Percentiles rank a stretch among this genome's conserved stretches.
These are phyloP conservation scores for Austroboletus festivus DNA, from an alignment of 768 basidiomycete species.

Conservation along the genomic window DNA sequence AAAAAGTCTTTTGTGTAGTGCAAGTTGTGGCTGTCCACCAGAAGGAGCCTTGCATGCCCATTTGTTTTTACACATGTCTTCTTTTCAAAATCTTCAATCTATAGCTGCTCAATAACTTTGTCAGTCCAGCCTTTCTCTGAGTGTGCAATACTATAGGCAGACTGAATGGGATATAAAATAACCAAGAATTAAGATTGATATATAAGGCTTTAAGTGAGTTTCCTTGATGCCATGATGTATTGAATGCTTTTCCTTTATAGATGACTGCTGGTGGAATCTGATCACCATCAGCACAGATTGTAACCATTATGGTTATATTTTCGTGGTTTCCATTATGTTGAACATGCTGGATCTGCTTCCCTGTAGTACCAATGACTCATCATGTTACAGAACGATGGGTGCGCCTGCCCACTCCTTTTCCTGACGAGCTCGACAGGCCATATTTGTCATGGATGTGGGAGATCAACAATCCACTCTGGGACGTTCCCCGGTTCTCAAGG, in stretches of 20 bases:
- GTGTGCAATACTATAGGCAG: constrained; percentile 12
- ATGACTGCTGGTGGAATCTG: constrained; percentile 35
- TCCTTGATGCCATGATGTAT: constrained; percentile 16
- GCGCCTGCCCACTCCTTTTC: too few relatives aligned
- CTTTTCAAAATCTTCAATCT: constrained; percentile 32
- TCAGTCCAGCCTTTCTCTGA: constrained; percentile 30
- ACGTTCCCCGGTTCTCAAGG: too few relatives aligned
- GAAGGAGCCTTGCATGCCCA: constrained; percentile 31
- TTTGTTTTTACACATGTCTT: constrained; percentile 33
- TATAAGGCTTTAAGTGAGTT: constrained; percentile 16
- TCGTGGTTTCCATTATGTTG: constrained; percentile 17
- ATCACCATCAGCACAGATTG: constrained; percentile 43
- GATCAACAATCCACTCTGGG: too few relatives aligned
- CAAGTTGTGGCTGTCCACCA: constrained; percentile 47
- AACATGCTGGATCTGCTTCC: constrained; percentile 16
- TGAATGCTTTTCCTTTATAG: constrained; percentile 23
- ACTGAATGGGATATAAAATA: neutral
- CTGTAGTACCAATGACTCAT: too few relatives aligned
- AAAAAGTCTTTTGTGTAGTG: constrained; percentile 41
- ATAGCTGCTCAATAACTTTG: constrained; percentile 23
- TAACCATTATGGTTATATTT: constrained; percentile 30
- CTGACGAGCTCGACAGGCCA: too few relatives aligned
- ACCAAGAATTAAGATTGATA: constrained; percentile 18
- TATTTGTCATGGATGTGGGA: too few relatives aligned
- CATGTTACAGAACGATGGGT: too few relatives aligned